phyloP scores from a whole-genome alignment of 495 filamentous ascomycete genomes.

The Aspergillus avenaceus region DNA sequence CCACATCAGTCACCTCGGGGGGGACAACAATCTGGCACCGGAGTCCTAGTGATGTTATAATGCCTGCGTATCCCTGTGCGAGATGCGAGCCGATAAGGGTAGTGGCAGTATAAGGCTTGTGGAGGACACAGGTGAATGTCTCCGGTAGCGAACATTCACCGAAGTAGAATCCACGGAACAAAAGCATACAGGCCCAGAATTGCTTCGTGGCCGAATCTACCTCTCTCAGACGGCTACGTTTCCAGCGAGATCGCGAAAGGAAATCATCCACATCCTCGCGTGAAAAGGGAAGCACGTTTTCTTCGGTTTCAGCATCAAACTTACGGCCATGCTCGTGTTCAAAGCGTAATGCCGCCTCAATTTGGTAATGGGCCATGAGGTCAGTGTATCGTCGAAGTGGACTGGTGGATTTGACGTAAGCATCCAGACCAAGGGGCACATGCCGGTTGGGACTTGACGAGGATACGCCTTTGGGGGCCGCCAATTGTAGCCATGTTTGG shows the following conservation, averaged over 20 bases:
- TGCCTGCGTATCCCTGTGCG: constrained; percentile 16
- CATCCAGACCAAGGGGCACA: constrained; percentile 57
- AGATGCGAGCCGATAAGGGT: constrained; percentile 23
- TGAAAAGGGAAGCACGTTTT: constrained; percentile 59
- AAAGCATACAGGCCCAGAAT: constrained; percentile 65
- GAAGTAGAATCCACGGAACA: constrained; percentile 74
- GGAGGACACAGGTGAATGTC: constrained; percentile 54
- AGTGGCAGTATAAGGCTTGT: constrained; percentile 27
- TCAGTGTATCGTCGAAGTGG: constrained; percentile 83
- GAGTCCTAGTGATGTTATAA: constrained; percentile 33
- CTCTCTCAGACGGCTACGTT: constrained; percentile 28
- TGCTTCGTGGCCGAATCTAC: constrained; percentile 33
- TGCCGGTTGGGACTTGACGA: constrained; percentile 51
- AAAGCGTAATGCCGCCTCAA: constrained; percentile 73
- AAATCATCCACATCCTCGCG: constrained; percentile 48
- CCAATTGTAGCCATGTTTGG: constrained; percentile 25
- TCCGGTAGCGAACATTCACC: constrained; percentile 59
- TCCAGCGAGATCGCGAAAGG: constrained; percentile 27
- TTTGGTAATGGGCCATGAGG: constrained; percentile 86
- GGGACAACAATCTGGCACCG: constrained; percentile 26
- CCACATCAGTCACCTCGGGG: constrained; percentile 26
- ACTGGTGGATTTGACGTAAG: constrained; percentile 78
- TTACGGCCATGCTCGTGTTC: constrained; percentile 54
- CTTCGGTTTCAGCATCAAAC: constrained; percentile 42
- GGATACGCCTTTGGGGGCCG: constrained; percentile 46